Conservation (phyloP, 305 asterid genomes). For the Rubia tinctorum region DNA sequence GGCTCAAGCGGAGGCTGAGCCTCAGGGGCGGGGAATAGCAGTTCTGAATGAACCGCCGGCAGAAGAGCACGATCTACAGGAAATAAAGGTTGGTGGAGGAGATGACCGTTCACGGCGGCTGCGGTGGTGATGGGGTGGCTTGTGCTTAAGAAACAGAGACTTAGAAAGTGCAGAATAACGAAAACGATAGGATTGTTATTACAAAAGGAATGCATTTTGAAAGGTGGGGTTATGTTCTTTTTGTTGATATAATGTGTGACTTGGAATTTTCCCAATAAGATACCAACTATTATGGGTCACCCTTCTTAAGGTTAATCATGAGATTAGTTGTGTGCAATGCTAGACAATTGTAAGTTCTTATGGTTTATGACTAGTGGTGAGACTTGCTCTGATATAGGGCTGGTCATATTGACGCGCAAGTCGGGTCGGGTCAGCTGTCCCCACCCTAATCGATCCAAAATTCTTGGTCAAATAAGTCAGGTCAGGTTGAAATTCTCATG, state of each 20-base stretch:
- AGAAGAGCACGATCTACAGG: constrained; percentile 20
- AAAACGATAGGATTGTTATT: constrained; percentile 3
- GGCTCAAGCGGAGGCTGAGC: constrained; percentile 25
- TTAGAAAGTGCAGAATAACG: background rate
- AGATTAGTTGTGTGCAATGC: no score
- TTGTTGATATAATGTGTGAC: background rate
- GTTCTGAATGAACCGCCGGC: constrained; percentile 23
- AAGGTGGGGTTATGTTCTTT: background rate
- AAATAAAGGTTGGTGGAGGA: constrained; percentile 21
- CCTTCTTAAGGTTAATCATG: no score
- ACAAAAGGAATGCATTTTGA: background rate
- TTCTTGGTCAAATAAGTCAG: no score
- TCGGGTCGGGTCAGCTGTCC: no score
- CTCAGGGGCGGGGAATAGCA: constrained; percentile 17
- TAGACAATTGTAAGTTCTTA: no score
- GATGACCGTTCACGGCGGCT: constrained; percentile 19
- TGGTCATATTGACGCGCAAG: no score
- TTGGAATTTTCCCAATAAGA: no score
- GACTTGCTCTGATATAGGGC: no score
- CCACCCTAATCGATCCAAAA: no score
- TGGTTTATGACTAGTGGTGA: no score
- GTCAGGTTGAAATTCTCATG: no score
- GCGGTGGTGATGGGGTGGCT: constrained; percentile 11
- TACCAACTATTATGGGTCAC: no score
- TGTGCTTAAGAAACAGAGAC: background rate